Percentiles rank a stretch among this genome's conserved stretches.
Conservation (phyloP, 805 yeast species). For the Ogataea kodamae region DNA sequence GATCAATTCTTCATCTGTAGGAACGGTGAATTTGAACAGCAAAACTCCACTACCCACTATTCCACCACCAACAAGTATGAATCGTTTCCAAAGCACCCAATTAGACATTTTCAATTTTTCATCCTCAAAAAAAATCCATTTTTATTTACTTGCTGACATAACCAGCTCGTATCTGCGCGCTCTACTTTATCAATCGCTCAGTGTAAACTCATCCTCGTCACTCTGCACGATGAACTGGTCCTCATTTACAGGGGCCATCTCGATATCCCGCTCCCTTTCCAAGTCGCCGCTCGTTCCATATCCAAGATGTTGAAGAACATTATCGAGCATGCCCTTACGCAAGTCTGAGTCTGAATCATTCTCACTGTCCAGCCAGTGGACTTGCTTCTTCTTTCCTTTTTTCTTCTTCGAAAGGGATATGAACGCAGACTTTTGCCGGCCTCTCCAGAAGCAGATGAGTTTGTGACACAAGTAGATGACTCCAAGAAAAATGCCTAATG, state of each 20-base stretch:
- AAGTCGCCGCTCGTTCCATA: conserved; percentile 36
- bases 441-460: no score
- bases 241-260: conserved; percentile 35
- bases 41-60: conserved; percentile 72
- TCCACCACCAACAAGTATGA: conserved; percentile 49
- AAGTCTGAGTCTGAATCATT: conserved; percentile 8
- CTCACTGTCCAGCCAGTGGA: conserved; percentile 33
- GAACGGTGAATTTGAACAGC: conserved; percentile 70
- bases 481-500: conserved; percentile 20
- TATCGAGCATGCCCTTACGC: conserved; percentile 13
- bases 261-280: conserved; percentile 36
- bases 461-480: conserved; percentile 23
- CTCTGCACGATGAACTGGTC: conserved; percentile 48
- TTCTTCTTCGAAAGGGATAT: conserved; percentile 20
- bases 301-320: conserved; percentile 32
- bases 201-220: conserved; percentile 42
- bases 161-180: no score
- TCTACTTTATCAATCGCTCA: no score
- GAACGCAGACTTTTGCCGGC: conserved; percentile 21
- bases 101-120: conserved; percentile 10
- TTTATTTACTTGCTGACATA: conserved; percentile 1
- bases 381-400: conserved; percentile 34
- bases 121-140: no score
- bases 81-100: conserved; percentile 28
- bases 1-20: conserved; percentile 78